Conservation (phyloP, 805 yeast species). For the Starmera amethionina region DNA sequence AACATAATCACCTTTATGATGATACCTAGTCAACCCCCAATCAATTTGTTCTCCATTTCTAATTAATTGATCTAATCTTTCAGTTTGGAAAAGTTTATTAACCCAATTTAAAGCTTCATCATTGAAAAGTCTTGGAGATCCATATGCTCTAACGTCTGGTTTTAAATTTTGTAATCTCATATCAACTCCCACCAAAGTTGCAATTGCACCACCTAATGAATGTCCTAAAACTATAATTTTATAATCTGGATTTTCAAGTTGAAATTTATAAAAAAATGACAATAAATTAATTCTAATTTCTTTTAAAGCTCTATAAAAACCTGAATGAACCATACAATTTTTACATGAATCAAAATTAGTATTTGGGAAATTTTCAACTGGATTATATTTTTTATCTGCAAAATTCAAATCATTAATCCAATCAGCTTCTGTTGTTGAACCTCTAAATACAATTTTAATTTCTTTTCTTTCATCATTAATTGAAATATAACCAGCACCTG, state of each 20-base stretch:
- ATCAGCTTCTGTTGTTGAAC: conserved; percentile 54
- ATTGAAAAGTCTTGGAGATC: conserved; percentile 61
- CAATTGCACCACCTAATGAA: conserved; percentile 69
- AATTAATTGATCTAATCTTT: conserved; percentile 15
- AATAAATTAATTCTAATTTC: conserved; percentile 25
- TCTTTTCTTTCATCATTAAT: conserved; percentile 11
- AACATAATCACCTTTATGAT: conserved; percentile 50
- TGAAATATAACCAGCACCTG: too few species aligned
- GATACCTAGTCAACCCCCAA: conserved; percentile 41
- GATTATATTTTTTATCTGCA: too few species aligned
- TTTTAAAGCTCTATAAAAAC: conserved; percentile 42
- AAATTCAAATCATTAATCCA: conserved; percentile 29
- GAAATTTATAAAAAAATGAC: conserved; percentile 23
- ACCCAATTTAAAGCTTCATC: conserved; percentile 39
- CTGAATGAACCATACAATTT: conserved; percentile 53
- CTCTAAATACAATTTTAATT: conserved; percentile 52
- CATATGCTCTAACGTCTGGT: conserved; percentile 50
- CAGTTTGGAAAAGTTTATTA: conserved; percentile 37
- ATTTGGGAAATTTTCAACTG: too few species aligned
- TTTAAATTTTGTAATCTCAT: conserved; percentile 41
- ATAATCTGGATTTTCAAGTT: conserved; percentile 34
- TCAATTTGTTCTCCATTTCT: conserved; percentile 4
- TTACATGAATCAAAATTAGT: conserved; percentile 24
- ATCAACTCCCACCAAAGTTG: conserved; percentile 56
- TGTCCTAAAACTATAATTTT: conserved; percentile 55